Evolutionary conservation across 345 rosid genomes (phyloP).

Genomic region (Pistacia atlantica): DNA sequence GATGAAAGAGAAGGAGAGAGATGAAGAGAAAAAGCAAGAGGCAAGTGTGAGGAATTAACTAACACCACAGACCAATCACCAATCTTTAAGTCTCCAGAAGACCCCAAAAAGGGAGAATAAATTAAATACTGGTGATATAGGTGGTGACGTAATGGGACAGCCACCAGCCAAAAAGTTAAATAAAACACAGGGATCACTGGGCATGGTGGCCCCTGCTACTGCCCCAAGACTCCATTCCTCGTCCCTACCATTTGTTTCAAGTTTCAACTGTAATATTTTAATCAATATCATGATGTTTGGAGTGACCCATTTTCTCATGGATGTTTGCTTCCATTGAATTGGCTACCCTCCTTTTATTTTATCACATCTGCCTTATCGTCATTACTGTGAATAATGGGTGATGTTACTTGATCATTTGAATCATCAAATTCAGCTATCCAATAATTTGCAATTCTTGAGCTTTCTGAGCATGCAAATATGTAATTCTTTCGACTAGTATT

Average conservation of each 20-base stretch:
- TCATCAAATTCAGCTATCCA: slow-evolving; percentile 9
- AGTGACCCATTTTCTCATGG: slow-evolving; percentile 20
- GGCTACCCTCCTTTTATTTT: neutral
- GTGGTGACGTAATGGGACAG: slow-evolving; percentile 54
- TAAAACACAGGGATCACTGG: slow-evolving; percentile 20
- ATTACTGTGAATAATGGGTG: neutral
- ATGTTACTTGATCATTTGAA: neutral
- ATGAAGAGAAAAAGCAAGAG: neutral
- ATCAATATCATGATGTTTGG: slow-evolving; percentile 46
- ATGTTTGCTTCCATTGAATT: neutral
- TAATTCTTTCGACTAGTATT: neutral
- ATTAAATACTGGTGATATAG: slow-evolving; percentile 7
- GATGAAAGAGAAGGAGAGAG: neutral
- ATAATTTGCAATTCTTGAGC: slow-evolving; percentile 1
- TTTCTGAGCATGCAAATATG: neutral
- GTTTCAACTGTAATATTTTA: slow-evolving; percentile 29
- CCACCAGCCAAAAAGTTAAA: slow-evolving; percentile 32
- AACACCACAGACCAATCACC: slow-evolving; percentile 33
- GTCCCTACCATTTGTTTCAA: slow-evolving; percentile 44
- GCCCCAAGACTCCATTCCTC: slow-evolving; percentile 36
- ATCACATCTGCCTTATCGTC: neutral
- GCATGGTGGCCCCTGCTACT: slow-evolving; percentile 34
- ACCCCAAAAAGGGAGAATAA: slow-evolving; percentile 24
- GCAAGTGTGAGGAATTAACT: slow-evolving; percentile 31
- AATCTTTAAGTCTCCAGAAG: slow-evolving; percentile 23